phyloP scores from a whole-genome alignment of 2,329 filamentous ascomycete genomes.

The Trichoderma afroharzianum region DNA sequence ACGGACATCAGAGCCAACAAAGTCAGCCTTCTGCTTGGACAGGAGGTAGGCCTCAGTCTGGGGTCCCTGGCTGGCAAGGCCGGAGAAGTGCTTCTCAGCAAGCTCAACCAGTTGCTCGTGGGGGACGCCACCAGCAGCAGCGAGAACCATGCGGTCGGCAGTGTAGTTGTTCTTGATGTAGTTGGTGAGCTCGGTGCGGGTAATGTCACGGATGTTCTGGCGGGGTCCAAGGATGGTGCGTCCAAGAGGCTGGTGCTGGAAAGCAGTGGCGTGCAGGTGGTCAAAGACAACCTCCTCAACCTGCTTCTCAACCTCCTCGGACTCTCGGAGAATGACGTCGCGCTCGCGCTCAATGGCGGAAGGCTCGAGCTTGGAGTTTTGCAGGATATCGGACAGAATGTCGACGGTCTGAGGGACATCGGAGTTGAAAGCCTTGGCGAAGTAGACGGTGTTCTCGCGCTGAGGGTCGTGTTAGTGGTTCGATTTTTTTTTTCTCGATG shows the following conservation, averaged over 20 bases:
- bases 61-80: conserved; percentile 70
- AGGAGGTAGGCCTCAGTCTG: conserved; percentile 70
- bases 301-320: conserved; percentile 99
- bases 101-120: conserved; percentile 93
- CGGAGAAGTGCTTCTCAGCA: conserved; percentile 91
- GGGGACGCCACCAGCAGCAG: conserved; percentile 88
- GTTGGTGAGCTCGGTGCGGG: conserved; percentile 81
- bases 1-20: conserved; percentile 92
- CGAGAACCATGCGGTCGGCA: conserved; percentile 98
- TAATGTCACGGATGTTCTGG: conserved; percentile 97
- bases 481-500: neutral
- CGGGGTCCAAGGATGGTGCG: conserved; percentile 96
- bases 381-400: conserved; percentile 97
- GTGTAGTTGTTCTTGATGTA: conserved; percentile 99
- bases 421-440: conserved; percentile 98
- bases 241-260: conserved; percentile 91
- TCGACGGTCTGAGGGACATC: conserved; percentile 96
- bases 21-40: conserved; percentile 86
- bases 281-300: conserved; percentile 99
- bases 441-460: conserved; percentile 99
- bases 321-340: conserved; percentile 97
- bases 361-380: conserved; percentile 97
- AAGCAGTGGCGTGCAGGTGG: conserved; percentile 96
- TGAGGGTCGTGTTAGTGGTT: conserved; percentile 34
- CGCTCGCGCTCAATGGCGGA: conserved; percentile 94